Evolutionary conservation across 2,329 filamentous ascomycete genomes (phyloP), one percentile per base, ranked within the genome.

Genomic region (Aspergillus arachidicola): DNA sequence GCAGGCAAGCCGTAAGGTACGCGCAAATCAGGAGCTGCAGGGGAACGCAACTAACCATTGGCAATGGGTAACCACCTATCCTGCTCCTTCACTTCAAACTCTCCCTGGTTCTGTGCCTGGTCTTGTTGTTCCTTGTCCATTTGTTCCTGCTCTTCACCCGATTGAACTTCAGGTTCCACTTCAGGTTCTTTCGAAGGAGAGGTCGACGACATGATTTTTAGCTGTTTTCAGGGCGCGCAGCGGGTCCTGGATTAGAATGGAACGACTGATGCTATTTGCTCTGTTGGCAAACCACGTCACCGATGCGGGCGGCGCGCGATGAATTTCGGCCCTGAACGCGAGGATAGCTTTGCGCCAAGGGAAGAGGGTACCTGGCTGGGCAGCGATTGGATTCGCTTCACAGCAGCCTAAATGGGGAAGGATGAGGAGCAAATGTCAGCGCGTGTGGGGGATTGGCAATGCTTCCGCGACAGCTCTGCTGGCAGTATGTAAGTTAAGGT

Each of bases 51-150:
- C 95, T 87, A 87, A 99, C 95, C 95, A 93, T 99, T 99, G 84
- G 95, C 95, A 87, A 99, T 99, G 79, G 95, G 95, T 80, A 99
- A 88, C 95, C 95, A 99, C 86, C 95, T 87, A 83, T 99, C 95
- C 83, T 99, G 95, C 83, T 99, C 95, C 86, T 98, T 98, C 82
- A 98, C 94, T 83, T 98, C 94, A 80, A 97, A 97, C 84, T 98
- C 94, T 82, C 93, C 89, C 81, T 91, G 86, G 79, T 87, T 90
- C 80, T 86, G 86, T 79, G 86, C 85, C 84, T 93, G 90, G 80
- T 93, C 91, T 84, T 80, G 79, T 64, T 81, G 78, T 63, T 82
- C 80, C 73, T 84, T 84, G 76, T 96, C 93, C 92, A 96, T 96
- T 87, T 91, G 90, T 86, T 90, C 89, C 85, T 95, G 92, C 78